Evolutionary conservation across 2,329 filamentous ascomycete species (phyloP), one percentile per base, ranked within the genome.

Genomic region (Fusarium poae): DNA sequence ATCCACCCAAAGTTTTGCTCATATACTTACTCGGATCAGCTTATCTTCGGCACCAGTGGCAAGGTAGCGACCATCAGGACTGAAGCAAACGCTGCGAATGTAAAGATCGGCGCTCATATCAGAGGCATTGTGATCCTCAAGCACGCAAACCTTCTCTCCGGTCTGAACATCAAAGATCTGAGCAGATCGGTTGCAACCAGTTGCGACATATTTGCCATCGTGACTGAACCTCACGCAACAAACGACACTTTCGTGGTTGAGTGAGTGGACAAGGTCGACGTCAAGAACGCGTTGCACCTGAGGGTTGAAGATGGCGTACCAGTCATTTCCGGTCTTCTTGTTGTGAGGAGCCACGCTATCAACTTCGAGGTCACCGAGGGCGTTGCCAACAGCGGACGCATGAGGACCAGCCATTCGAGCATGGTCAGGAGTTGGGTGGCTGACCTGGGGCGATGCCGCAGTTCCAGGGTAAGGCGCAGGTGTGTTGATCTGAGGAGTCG

Each of bases 41-140:
- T 97, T 98, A 81, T 99, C 96, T 79, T 99, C 96, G 3, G 96
- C 96, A 77, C 96, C 96, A 18, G 96, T 99, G 6, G 96, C 96
- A 34, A 99, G 87, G 74, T 93, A 97, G 76, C 92, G 91, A 65
- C 96, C 95, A 78, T 98, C 94, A 15, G 96, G 96, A 77, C 95
- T 98, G 85, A 99, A 99, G 85, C 96, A 99, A 56, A 99, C 96
- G 75, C 95, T 98, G 74, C 96, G 86, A 74, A 99, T 99, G 80
- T 98, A 99, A 32, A 99, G 85, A 80, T 99, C 96, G 29, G 95
- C 94, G 56, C 92, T 91, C 73, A 94, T 90, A 71, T 97, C 93
- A 12, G 75, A 72, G 45, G 94, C 92, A 45, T 86, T 91, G 73
- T 95, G 92, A 74, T 99, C 96, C 79, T 97, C 93, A 34, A 98